Evolutionary conservation across 495 filamentous ascomycete species (phyloP).

Genomic region (Hyaloscypha finlandica): DNA sequence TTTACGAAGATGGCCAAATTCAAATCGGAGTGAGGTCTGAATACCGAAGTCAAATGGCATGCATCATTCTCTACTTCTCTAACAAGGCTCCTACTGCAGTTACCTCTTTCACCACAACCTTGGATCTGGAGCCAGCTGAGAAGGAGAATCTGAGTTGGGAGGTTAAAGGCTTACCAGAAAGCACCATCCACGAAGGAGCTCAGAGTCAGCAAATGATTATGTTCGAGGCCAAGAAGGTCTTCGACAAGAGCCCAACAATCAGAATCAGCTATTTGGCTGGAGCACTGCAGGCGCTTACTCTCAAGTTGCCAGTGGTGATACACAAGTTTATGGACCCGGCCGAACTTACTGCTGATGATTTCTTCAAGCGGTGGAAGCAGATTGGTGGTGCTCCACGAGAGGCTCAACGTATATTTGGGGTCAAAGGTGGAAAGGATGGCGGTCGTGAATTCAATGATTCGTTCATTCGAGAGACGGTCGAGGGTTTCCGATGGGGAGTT

Average conservation of each 20-base stretch:
- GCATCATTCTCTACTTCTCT: constrained; percentile 91
- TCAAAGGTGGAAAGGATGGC: constrained; percentile 47
- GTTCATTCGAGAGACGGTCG: constrained; percentile 68
- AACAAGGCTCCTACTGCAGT: constrained; percentile 87
- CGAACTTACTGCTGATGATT: constrained; percentile 80
- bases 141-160: constrained; percentile 74
- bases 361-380: constrained; percentile 99
- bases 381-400: constrained; percentile 89
- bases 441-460: constrained; percentile 52
- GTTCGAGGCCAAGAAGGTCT: constrained; percentile 82
- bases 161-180: constrained; percentile 85
- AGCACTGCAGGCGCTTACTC: constrained; percentile 86
- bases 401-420: constrained; percentile 79
- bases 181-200: constrained; percentile 66
- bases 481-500: constrained; percentile 87
- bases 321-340: constrained; percentile 98
- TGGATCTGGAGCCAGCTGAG: constrained; percentile 75
- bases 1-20: constrained; percentile 94
- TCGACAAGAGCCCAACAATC: constrained; percentile 84
- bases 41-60: constrained; percentile 91
- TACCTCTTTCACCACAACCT: constrained; percentile 87
- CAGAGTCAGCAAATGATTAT: constrained; percentile 95
- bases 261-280: constrained; percentile 93
- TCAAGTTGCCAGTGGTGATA: constrained; percentile 84
- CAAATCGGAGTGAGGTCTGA: constrained; percentile 92